Conservation (phyloP, 768 basidiomycete species). For the Mycena amicta region DNA sequence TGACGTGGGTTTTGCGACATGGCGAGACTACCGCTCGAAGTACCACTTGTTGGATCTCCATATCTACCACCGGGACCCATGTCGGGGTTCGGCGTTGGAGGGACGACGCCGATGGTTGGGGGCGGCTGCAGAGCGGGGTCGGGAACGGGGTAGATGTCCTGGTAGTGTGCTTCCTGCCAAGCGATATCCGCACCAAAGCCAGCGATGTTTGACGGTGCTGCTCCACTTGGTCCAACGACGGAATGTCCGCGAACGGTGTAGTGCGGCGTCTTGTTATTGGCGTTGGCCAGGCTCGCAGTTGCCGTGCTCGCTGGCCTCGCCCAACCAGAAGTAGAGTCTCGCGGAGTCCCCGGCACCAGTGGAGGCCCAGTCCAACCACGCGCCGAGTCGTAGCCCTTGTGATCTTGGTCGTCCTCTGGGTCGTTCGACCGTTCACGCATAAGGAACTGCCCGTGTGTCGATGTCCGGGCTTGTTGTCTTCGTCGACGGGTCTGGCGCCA, state of each 20-base stretch:
- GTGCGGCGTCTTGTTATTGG: background rate
- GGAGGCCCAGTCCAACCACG: background rate
- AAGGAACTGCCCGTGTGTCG: background rate
- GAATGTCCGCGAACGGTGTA: background rate
- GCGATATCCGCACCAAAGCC: constrained; percentile 15
- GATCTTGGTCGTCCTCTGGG: background rate
- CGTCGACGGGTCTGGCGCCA: background rate
- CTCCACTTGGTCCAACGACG: background rate
- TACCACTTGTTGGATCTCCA: background rate
- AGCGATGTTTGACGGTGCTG: background rate
- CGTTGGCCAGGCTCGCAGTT: background rate
- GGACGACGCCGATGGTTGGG: background rate
- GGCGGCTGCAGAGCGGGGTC: background rate
- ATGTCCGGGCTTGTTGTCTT: no score
- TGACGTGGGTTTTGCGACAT: background rate
- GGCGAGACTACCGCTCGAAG: background rate
- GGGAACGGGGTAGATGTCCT: background rate
- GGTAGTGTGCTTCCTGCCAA: constrained; percentile 19
- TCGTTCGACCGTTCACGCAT: background rate
- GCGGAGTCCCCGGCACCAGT: background rate
- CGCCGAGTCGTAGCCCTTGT: background rate
- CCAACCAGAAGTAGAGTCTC: background rate
- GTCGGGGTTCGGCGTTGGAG: constrained; percentile 6
- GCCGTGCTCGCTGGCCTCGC: background rate
- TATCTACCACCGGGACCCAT: no score